Percentiles rank a stretch among this genome's conserved stretches.
Conservation (phyloP, 139 green algal genomes). For the Micromonas pusilla region DNA sequence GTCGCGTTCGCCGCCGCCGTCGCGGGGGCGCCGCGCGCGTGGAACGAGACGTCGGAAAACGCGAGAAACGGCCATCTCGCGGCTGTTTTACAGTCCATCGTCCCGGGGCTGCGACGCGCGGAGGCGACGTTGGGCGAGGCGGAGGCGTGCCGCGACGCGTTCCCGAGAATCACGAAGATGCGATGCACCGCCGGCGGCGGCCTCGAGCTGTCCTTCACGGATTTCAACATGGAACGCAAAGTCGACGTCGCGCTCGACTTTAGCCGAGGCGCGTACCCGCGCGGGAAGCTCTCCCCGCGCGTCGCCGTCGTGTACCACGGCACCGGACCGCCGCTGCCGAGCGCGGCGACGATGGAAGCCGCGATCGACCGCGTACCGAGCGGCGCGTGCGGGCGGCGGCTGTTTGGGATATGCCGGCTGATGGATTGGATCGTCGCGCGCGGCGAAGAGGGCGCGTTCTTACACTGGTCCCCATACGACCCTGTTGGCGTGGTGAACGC, state of each 20-base stretch:
- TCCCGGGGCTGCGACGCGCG: neutral
- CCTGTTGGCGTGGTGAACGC: too few species aligned
- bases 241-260: neutral
- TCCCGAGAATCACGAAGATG: neutral
- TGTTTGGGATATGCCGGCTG: neutral
- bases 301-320: neutral
- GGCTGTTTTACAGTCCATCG: constrained; percentile 1
- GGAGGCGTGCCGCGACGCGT: constrained; percentile 8
- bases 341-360: neutral
- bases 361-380: neutral
- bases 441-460: neutral
- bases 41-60: neutral
- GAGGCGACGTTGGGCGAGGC: neutral
- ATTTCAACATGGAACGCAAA: neutral
- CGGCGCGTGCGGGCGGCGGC: neutral
- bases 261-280: neutral
- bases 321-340: neutral
- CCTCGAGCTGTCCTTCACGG: constrained; percentile 1
- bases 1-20: constrained; percentile 2
- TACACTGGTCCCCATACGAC: too few species aligned
- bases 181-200: neutral
- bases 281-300: neutral
- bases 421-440: neutral
- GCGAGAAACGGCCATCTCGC: neutral
- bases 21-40: constrained; percentile 14